These are phyloP conservation scores for Kuraishia ogatae DNA, from an alignment of 805 yeast genomes.

Conservation along the genomic window DNA sequence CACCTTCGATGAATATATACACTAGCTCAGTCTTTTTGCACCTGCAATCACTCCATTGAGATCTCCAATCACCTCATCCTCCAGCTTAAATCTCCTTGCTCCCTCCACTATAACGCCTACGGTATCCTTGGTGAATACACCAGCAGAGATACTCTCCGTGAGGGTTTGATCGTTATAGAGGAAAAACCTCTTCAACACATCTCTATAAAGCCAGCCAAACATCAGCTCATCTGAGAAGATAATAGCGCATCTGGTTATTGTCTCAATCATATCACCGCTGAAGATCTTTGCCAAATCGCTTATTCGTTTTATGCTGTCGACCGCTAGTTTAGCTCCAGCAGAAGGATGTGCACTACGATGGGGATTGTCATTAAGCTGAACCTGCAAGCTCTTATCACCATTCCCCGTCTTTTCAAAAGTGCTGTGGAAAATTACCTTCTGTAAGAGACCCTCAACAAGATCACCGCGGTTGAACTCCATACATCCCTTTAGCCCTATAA, in stretches of 20 bases:
- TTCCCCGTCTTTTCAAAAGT: neutral
- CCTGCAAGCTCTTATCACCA: neutral
- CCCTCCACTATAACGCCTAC: neutral
- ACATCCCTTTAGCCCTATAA: conserved; percentile 2
- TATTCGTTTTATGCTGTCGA: neutral
- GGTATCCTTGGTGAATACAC: neutral
- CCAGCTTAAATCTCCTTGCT: neutral
- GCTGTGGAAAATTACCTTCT: conserved; percentile 2
- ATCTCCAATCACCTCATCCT: neutral
- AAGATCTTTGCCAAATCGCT: neutral
- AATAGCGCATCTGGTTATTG: neutral
- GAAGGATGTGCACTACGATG: neutral
- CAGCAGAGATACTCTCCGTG: neutral
- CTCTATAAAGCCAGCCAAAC: neutral
- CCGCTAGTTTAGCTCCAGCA: neutral
- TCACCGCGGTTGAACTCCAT: neutral
- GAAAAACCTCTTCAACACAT: neutral
- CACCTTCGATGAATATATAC: neutral
- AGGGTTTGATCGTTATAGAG: neutral
- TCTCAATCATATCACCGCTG: neutral
- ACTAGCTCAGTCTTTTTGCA: too few relatives aligned
- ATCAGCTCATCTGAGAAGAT: neutral
- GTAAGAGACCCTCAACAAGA: neutral
- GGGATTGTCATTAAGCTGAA: neutral
- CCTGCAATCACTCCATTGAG: neutral